phyloP scores from a whole-genome alignment of 1,139 yeast species.

The Scheffersomyces segobiensis region DNA sequence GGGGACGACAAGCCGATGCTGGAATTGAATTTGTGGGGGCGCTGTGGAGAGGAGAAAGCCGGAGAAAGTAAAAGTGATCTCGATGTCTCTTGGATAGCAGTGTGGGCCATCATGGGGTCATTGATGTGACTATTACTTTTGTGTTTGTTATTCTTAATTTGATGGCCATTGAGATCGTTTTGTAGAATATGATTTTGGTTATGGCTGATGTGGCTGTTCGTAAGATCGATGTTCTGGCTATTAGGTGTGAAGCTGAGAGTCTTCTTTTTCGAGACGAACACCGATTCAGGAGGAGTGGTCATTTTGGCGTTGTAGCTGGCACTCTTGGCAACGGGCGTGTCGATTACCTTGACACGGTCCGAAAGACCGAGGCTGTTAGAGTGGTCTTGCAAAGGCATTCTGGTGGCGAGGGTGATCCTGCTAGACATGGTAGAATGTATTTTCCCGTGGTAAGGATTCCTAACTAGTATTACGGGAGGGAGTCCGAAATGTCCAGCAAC shows the following conservation, averaged over 20 bases:
- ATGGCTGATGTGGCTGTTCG: constrained; percentile 1
- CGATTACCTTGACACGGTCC: constrained; percentile 9
- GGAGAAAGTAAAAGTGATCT: constrained; percentile 39
- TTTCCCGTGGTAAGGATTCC: neutral
- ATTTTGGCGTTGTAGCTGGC: constrained; percentile 18
- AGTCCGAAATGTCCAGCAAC: neutral
- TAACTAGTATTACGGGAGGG: neutral
- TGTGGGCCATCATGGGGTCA: constrained; percentile 3
- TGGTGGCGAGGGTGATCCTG: constrained; percentile 6
- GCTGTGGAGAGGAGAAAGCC: constrained; percentile 51
- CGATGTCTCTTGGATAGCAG: neutral
- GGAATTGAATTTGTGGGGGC: constrained; percentile 7
- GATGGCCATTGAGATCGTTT: neutral
- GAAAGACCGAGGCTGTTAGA: constrained; percentile 5
- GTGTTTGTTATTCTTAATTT: neutral
- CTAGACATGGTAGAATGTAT: neutral
- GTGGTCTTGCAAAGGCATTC: constrained; percentile 20
- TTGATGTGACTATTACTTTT: neutral
- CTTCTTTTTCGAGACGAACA: constrained; percentile 8
- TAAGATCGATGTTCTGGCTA: constrained; percentile 6
- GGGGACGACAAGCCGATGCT: constrained; percentile 3
- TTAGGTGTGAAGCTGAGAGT: constrained; percentile 18
- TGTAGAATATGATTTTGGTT: neutral
- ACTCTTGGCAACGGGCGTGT: constrained; percentile 19
- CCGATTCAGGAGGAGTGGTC: constrained; percentile 39